Evolutionary conservation across 306 rosid genomes (phyloP).

Genomic region (Trifolium pratense): DNA sequence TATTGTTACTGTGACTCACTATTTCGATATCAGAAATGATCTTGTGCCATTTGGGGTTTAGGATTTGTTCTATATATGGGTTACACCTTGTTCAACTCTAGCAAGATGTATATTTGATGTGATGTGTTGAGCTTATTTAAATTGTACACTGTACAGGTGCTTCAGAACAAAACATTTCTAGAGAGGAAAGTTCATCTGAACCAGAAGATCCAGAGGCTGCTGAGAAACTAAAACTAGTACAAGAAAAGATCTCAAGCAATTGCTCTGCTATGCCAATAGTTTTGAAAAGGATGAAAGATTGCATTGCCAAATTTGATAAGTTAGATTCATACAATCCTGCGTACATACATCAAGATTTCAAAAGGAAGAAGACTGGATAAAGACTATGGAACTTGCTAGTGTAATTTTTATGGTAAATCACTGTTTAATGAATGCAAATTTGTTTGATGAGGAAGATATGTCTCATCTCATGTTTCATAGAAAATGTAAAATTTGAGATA

Average conservation of each 20-base stretch:
- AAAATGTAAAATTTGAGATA: neutral
- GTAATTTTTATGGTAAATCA: neutral
- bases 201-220: conserved; percentile 58
- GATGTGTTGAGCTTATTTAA: conserved; percentile 13
- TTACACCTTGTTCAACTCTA: conserved; percentile 10
- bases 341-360: conserved; percentile 67
- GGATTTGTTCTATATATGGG: neutral
- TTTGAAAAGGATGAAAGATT: conserved; percentile 77
- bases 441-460: neutral
- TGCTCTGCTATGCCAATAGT: conserved; percentile 59
- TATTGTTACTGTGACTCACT: neutral
- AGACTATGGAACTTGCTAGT: conserved; percentile 4
- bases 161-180: conserved; percentile 45
- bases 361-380: conserved; percentile 60
- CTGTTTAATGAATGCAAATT: conserved; percentile 11
- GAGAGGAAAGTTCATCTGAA: conserved; percentile 33
- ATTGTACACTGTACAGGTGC: conserved; percentile 47
- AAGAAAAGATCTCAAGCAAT: conserved; percentile 73
- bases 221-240: conserved; percentile 61
- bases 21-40: conserved; percentile 5
- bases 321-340: conserved; percentile 58
- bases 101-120: conserved; percentile 12
- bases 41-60: conserved; percentile 28
- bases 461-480: neutral
- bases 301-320: conserved; percentile 69